These are phyloP conservation scores for Fraxinus anomala DNA, from an alignment of 257 asterid genomes.

Conservation along the genomic window DNA sequence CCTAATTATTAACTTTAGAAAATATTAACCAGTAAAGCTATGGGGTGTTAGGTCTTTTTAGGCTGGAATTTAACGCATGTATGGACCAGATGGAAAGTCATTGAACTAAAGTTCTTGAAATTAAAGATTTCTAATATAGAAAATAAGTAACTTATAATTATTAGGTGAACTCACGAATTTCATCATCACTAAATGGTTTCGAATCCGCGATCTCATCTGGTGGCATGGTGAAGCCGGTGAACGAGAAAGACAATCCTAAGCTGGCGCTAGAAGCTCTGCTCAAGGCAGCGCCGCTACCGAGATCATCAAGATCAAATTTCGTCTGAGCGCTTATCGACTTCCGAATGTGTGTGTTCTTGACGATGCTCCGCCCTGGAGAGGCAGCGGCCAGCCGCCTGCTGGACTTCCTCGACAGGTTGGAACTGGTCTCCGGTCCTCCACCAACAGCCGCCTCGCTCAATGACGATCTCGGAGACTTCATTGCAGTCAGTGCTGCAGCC, in stretches of 20 bases:
- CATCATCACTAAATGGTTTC: slow-evolving; percentile 74
- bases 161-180: slow-evolving; percentile 48
- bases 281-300: slow-evolving; percentile 87
- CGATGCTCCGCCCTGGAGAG: slow-evolving; percentile 66
- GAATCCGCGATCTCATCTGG: slow-evolving; percentile 65
- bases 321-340: slow-evolving; percentile 90
- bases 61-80: neutral
- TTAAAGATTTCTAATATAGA: neutral
- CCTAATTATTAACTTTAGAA: neutral
- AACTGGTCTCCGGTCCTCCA: slow-evolving; percentile 22
- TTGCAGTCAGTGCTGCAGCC: slow-evolving; percentile 63
- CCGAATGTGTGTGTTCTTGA: slow-evolving; percentile 64
- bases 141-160: neutral
- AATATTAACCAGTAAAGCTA: neutral
- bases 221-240: slow-evolving; percentile 87
- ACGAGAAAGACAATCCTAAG: slow-evolving; percentile 80
- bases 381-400: slow-evolving; percentile 58
- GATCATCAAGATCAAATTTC: slow-evolving; percentile 78
- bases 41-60: neutral
- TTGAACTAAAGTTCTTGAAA: neutral
- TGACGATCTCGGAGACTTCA: slow-evolving; percentile 48
- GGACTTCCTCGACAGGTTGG: slow-evolving; percentile 61
- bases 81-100: neutral
- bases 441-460: slow-evolving; percentile 29
- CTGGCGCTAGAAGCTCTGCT: slow-evolving; percentile 99